Evolutionary conservation across 2,329 filamentous ascomycete genomes (phyloP), one percentile per base, ranked within the genome.

Genomic region (Orbilia blumenaviensis): DNA sequence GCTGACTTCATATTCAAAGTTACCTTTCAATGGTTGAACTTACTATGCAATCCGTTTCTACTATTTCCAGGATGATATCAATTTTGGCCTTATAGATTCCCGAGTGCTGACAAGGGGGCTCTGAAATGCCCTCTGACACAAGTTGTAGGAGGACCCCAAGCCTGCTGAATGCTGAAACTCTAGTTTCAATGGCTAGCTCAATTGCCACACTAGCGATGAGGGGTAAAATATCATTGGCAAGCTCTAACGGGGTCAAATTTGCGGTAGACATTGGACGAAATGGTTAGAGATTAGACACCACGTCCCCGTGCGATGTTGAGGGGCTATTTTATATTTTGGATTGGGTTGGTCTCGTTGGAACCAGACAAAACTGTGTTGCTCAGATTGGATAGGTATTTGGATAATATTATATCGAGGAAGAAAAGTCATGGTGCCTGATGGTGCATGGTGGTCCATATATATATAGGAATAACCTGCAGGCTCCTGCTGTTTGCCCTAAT

Each of bases 1-100:
- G 29, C 42, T 16, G 18, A 16, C 14, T 7, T 46, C n/a, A 46
- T 46, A 16, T 16, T 46, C 7, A n/a, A n/a, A n/a, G 18, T n/a
- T 41, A 52, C 25, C 8, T 32, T 34, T 5, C 29, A 34, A 34
- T 34, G 5, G 16, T n/a, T n/a, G 25, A 16, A 50, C 54, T 54
- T 61, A 74, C 69, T 36, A 36, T 63, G n/a, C 69, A 74, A 10
- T 62, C 69, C 23, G 44, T 67, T 16, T 74, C 69, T 6, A 74
- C 16, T 9, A 44, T 12, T 2, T 54, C 6, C 14, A 74, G n/a
- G 10, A 67, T 44, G 1, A 36, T 27, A 8, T 56, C 27, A 34
- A 67, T 56, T 18, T 67, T 67, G 3, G 9, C 48, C 32, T 74
- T 54, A 32, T 46, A 56, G 9, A 25, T 18, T 6, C 29, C 54